A percentile compares a stretch with the other conserved stretches of the same genome.
These are phyloP conservation scores for Geotrichum aggregatum DNA, from an alignment of 1,139 yeast species.

Conservation along the genomic window DNA sequence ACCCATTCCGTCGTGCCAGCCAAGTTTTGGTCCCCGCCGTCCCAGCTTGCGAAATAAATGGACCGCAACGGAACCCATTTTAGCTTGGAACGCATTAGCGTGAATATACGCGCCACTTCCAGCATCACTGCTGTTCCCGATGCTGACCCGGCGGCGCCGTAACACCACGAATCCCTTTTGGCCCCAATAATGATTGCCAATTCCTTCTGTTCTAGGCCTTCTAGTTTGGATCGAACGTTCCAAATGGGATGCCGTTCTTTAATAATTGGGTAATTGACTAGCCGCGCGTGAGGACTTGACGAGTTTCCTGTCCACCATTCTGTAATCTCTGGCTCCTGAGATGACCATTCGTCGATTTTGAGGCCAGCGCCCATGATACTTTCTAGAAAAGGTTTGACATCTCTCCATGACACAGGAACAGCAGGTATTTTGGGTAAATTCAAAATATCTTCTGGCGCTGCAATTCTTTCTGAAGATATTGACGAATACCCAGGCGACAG, in stretches of 20 bases:
- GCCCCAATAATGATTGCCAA: constrained; percentile 80
- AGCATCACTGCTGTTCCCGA: constrained; percentile 73
- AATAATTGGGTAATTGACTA: constrained; percentile 47
- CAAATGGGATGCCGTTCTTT: constrained; percentile 63
- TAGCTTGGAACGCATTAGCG: constrained; percentile 56
- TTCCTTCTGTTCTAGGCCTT: constrained; percentile 75
- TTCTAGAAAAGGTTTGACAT: constrained; percentile 52
- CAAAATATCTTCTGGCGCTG: constrained; percentile 48
- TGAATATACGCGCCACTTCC: constrained; percentile 66
- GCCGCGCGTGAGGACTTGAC: constrained; percentile 36
- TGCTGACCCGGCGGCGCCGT: constrained; percentile 68
- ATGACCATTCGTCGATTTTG: constrained; percentile 31
- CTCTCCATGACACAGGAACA: constrained; percentile 69
- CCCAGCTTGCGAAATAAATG: constrained; percentile 80
- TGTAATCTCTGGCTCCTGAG: constrained; percentile 37
- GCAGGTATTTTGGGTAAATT: constrained; percentile 69
- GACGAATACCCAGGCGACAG: constrained; percentile 74
- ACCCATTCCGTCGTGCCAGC: constrained; percentile 85
- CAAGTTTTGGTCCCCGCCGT: constrained; percentile 72
- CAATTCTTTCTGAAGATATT: constrained; percentile 33
- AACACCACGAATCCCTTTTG: constrained; percentile 70
- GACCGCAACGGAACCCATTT: constrained; percentile 84
- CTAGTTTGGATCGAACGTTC: constrained; percentile 74
- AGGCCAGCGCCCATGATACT: constrained; percentile 49
- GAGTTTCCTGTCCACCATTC: constrained; percentile 46